Base-by-base conservation (phyloP, 2,329 filamentous ascomycete species). In the Scorias spongiosa region DNA sequence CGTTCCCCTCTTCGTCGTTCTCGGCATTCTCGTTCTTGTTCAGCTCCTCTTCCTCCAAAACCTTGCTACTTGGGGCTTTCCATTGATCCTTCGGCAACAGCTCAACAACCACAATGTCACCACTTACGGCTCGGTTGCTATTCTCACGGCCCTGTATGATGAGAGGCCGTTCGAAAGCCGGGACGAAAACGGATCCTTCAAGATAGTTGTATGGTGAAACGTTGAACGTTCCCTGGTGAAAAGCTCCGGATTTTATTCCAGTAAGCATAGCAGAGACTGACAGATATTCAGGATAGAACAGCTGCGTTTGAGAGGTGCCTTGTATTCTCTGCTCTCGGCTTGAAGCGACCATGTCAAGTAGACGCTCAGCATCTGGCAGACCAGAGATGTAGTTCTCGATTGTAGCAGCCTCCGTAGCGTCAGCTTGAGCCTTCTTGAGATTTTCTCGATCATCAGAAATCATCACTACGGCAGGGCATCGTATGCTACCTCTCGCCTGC, bases 151-250 rank as follows among this genome's bases (percentile, higher is more conserved):
- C 91, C 12, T 96, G 72, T 40, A 98, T 75, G 12, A 98, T 71
- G 28, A 98, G 74, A 1, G 87, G 75, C 56, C 91, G 93, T 47
- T 91, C 81, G 56, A 98, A 98, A 4, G 88, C 78, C 1, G 88
- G 78, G 1, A 93, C 87, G 54, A 89, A 81, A 49, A 96, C 83
- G 1, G 86, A 87, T 1, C 86, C 91, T 62, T 98, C 91, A 10
- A 98, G 72, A 55, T 96, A 98, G 66, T 98, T 98, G 71, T 96
- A 98, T 1, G 86, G 85, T 7, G 91, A 96, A 26, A 96, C 86
- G 57, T 88, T 94, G 68, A 95, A 98, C 18, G 84, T 80, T 6
- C 91, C 91, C 64, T 98, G 89, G 60, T 98, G 91, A 54, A 98
- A 68, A 43, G 86, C 78, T 4, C 88, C 87, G 42, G 78, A 79